A percentile compares a stretch with the other conserved stretches of the same genome.
These are phyloP conservation scores for Russula sp. DNA, from an alignment of 768 basidiomycete genomes.

Conservation along the genomic window DNA sequence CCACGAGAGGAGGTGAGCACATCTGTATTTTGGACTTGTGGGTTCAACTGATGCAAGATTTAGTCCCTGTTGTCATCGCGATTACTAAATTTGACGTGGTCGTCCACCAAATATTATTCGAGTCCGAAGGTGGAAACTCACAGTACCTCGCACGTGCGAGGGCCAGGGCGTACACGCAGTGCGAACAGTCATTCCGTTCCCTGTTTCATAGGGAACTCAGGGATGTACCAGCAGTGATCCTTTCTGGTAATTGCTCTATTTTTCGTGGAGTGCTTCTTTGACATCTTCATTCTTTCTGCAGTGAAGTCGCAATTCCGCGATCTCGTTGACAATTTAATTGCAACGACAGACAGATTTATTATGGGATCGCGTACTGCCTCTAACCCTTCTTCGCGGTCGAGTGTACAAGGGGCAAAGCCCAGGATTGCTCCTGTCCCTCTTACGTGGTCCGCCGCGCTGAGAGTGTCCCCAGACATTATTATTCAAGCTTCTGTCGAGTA, in stretches of 20 bases:
- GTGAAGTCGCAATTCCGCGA: not conserved
- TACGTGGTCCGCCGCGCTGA: not conserved
- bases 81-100: slow-evolving; percentile 8
- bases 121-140: not conserved
- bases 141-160: not conserved
- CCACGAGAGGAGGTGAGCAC: not conserved
- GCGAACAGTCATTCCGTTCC: not conserved
- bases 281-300: not conserved
- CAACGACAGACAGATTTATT: not conserved
- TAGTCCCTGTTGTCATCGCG: slow-evolving; percentile 5
- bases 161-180: not conserved
- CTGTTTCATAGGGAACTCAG: not conserved
- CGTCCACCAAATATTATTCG: not conserved
- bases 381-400: not conserved
- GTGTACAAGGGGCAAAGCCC: not conserved
- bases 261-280: not conserved
- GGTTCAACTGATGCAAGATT: too few relatives aligned
- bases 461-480: not conserved
- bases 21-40: not conserved
- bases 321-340: not conserved
- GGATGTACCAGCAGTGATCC: slow-evolving; percentile 4
- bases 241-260: not conserved
- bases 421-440: not conserved
- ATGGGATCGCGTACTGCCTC: too few relatives aligned
- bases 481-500: slow-evolving; percentile 5